Evolutionary conservation across 345 rosid genomes (phyloP), one percentile per base, ranked within the genome.

Genomic region (Eutrema yunnanense): DNA sequence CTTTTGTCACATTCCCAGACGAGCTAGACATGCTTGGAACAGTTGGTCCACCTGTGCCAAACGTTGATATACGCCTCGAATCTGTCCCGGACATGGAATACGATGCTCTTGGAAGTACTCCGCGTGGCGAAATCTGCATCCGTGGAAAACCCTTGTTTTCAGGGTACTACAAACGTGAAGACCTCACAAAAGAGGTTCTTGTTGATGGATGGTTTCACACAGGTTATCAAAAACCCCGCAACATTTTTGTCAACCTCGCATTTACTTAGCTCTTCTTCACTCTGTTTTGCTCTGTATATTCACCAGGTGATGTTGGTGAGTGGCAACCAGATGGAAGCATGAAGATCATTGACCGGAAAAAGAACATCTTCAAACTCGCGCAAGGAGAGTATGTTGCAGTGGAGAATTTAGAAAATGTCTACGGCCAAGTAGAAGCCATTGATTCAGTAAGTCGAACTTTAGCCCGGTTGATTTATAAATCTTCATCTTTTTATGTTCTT

Each of bases 331-430:
- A 92, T 63, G 97, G 97, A 77, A 89, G 96, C 82, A 73, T 92
- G 92, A 92, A 86, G 82, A 85, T 87, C 3, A 86, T 89, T 53
- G 97, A 92, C 57, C 82, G 97, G 9, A 89, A 87, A 83, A 92
- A 92, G 72, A 92, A 92, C 62, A 92, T 92, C 43, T 92, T 92
- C 73, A 92, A 92, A 75, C 97, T 92, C 43, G 86, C 97, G 6
- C 97, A 92, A 81, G 97, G 97, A 80, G 97, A 92, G 77, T 92
- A 92, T 29, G 90, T 92, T 66, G 97, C 97, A 9, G 96, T 89
- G 36, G 97, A 92, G 72, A 89, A 82, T 83, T 70, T 92, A 83
- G 97, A 92, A 81, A 92, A 89, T 66, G 78, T 92, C 34, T 92
- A 80, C 57, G 83, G 81, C 71, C 83, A 76, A 47, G 85, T 75